Base-by-base conservation (phyloP, 106 monocot species). In the Dioscorea dumetorum region DNA sequence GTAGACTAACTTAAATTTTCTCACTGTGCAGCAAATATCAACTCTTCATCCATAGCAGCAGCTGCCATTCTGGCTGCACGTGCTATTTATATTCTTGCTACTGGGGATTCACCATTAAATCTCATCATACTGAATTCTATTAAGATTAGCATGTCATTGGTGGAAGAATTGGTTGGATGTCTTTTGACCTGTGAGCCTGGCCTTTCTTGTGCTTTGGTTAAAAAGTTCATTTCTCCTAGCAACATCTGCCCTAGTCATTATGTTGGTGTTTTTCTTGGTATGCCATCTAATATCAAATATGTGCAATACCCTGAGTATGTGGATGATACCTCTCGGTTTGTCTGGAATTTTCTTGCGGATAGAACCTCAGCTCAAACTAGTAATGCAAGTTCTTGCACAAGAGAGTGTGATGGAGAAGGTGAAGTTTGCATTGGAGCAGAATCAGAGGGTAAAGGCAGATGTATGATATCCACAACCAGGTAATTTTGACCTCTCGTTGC, bases 291-390 rank as follows among this genome's bases (percentile, higher is more conserved):
- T 49, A 76, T 69, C 50, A 79, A 78, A 24, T 35, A 80, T 49
- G 75, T 69, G 50, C 81, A 78, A 24, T 35, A 72, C 48, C 83
- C 85, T 33, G 61, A 50, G 24, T 67, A 78, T 77, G 92, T 79
- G 16, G 92, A 84, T 72, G 97, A 97, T 62, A 92, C 84, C 32
- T 87, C 97, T 72, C 80, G 92, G 11, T 97, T 97, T 79, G 53
- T 97, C 28, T 97, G 97, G 97, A 97, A 92, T 73, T 97, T 92
- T 57, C 48, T 97, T 67, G 97, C 91, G 7, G 92, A 89, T 57
- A 82, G 76, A 76, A 86, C 91, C 18, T 78, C 91, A n/a, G 51
- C n/a, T 68, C 12, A 20, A 24, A 74, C 68, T 54, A 68, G 64
- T 19, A 78, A 56, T 72, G 68, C 65, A 24, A 82, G 64, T 59